Evolutionary conservation across 2,329 filamentous ascomycete species (phyloP).

Genomic region (Ilyonectria mors-panacis): DNA sequence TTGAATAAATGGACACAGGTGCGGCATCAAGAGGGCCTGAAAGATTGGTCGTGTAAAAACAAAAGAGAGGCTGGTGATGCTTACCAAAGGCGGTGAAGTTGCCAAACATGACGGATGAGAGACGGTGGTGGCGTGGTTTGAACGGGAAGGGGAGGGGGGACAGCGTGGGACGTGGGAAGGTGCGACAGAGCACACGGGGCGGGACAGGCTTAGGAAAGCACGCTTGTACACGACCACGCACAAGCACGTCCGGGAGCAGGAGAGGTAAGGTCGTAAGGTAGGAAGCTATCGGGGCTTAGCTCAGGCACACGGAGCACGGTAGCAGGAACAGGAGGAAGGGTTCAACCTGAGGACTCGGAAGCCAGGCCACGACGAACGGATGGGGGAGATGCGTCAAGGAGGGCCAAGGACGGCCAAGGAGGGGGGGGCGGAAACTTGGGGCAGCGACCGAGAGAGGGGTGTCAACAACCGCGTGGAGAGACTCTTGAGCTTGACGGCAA

Average conservation of each 20-base stretch:
- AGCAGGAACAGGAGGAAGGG: constrained; percentile 7
- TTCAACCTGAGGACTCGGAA: constrained; percentile 15
- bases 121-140: constrained; percentile 40
- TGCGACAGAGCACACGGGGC: constrained; percentile 33
- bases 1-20: constrained; percentile 8
- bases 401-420: constrained; percentile 6
- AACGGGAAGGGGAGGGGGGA: constrained; percentile 35
- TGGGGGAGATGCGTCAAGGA: constrained; percentile 22
- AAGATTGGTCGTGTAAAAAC: constrained; percentile 1
- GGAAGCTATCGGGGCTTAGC: constrained; percentile 16
- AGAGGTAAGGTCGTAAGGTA: constrained; percentile 7
- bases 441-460: constrained; percentile 4
- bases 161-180: constrained; percentile 30
- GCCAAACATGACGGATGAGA: constrained; percentile 59
- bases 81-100: constrained; percentile 58
- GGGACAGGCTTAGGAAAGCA: constrained; percentile 20
- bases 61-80: constrained; percentile 41
- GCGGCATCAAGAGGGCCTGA: constrained; percentile 4
- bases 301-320: constrained; percentile 20
- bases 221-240: constrained; percentile 10
- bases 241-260: constrained; percentile 14
- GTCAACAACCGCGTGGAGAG: constrained; percentile 11
- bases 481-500: no score
- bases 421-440: constrained; percentile 11
- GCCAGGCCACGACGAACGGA: constrained; percentile 26